Evolutionary conservation across 805 yeast genomes (phyloP).

Genomic region (Cyberlindnera americana): DNA sequence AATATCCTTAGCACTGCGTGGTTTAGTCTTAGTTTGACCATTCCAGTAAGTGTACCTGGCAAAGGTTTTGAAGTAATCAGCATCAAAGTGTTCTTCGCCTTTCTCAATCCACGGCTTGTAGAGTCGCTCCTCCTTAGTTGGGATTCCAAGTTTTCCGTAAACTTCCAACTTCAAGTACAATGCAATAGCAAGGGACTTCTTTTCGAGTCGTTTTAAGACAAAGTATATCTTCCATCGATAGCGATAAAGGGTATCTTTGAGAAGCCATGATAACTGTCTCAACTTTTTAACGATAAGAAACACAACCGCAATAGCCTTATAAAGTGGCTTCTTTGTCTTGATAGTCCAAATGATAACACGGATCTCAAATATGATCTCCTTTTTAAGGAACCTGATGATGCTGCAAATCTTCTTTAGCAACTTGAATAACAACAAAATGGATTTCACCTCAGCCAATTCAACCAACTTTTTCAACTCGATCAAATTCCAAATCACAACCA

Average conservation of each 20-base stretch:
- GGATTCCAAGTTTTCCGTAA: constrained; percentile 17
- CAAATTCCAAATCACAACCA: constrained; percentile 18
- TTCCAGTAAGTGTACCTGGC: constrained; percentile 9
- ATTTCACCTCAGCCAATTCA: constrained; percentile 17
- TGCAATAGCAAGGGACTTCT: constrained; percentile 13
- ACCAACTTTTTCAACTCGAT: constrained; percentile 19
- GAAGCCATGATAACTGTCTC: constrained; percentile 20
- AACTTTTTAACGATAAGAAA: constrained; percentile 18
- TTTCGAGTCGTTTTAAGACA: constrained; percentile 11
- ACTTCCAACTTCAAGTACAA: constrained; percentile 17
- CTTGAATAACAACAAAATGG: constrained; percentile 10
- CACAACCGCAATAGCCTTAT: constrained; percentile 12
- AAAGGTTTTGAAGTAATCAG: constrained; percentile 20
- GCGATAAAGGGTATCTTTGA: constrained; percentile 22
- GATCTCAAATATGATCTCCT: constrained; percentile 13
- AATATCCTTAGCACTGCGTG: too few relatives aligned
- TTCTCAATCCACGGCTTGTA: constrained; percentile 8
- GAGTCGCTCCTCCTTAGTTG: constrained; percentile 10
- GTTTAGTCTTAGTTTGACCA: too few relatives aligned
- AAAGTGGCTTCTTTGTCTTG: constrained; percentile 14
- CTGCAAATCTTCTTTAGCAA: constrained; percentile 14
- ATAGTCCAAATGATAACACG: constrained; percentile 13
- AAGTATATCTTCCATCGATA: constrained; percentile 23
- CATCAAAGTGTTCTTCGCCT: constrained; percentile 21
- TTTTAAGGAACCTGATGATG: constrained; percentile 13